These are phyloP conservation scores for Pelargonium exstipulatum DNA, from an alignment of 441 rosid genomes.

Conservation along the genomic window DNA sequence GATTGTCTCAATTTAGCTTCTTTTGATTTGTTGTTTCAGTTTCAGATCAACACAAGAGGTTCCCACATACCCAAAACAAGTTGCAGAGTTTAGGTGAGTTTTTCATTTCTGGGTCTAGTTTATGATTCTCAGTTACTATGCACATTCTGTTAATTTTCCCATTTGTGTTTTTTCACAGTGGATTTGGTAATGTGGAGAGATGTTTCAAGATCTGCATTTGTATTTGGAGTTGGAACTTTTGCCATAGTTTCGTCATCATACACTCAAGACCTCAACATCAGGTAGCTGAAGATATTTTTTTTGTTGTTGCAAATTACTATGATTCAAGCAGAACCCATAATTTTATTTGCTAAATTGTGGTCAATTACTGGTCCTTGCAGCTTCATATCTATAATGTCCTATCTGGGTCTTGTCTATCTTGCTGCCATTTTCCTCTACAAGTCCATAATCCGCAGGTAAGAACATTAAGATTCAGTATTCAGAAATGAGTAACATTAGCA, in stretches of 20 bases:
- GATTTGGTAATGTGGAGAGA: slow-evolving; percentile 95
- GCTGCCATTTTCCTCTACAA: slow-evolving; percentile 63
- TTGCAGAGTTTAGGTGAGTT: slow-evolving; percentile 60
- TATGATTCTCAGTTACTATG: not conserved
- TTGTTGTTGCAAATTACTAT: not conserved
- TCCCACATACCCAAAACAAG: slow-evolving; percentile 48
- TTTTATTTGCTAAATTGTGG: not conserved
- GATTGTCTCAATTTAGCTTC: not conserved
- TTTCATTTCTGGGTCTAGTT: not conserved
- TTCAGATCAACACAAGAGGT: slow-evolving; percentile 29
- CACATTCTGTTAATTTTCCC: slow-evolving; percentile 3
- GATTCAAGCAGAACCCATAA: not conserved
- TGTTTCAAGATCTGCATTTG: slow-evolving; percentile 59
- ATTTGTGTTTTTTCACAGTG: slow-evolving; percentile 36
- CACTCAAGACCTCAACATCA: slow-evolving; percentile 56
- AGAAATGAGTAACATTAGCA: not conserved
- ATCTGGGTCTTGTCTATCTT: slow-evolving; percentile 64
- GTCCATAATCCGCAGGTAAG: slow-evolving; percentile 62
- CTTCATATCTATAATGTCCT: slow-evolving; percentile 67
- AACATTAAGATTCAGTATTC: not conserved
- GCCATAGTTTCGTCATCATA: slow-evolving; percentile 68
- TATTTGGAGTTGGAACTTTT: slow-evolving; percentile 70
- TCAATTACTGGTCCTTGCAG: slow-evolving; percentile 30
- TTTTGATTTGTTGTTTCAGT: slow-evolving; percentile 31
- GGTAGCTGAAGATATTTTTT: slow-evolving; percentile 29